Conservation (phyloP, 371 early-diverging fungal genomes). For the Dichotomocladium elegans region DNA sequence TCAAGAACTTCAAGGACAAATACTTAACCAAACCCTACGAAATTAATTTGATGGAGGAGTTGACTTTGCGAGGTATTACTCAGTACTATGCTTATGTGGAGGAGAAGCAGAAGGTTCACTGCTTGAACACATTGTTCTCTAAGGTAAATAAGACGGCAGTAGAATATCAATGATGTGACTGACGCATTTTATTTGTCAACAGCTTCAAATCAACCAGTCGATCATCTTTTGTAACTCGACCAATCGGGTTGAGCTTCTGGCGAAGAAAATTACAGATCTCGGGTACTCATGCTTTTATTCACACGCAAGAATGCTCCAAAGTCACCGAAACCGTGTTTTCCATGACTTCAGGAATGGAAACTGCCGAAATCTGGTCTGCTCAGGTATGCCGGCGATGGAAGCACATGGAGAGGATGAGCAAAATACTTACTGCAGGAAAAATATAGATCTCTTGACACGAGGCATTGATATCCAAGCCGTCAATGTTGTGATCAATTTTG, state of each 20-base stretch:
- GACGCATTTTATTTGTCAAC: too few relatives aligned
- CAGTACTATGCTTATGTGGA: conserved; percentile 99
- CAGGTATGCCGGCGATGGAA: conserved; percentile 51
- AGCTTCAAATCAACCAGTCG: conserved; percentile 98
- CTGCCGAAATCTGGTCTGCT: conserved; percentile 94
- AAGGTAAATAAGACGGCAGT: conserved; percentile 51
- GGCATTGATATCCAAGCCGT: conserved; percentile 99
- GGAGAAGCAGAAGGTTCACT: conserved; percentile 97
- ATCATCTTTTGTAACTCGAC: conserved; percentile 99
- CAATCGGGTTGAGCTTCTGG: conserved; percentile 95
- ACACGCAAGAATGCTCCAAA: conserved; percentile 97
- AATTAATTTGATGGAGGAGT: conserved; percentile 98
- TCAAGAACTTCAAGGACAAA: conserved; percentile 94
- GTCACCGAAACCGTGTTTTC: conserved; percentile 97
- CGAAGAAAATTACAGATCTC: conserved; percentile 97
- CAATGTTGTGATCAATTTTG: conserved; percentile 99
- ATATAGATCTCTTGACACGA: conserved; percentile 89
- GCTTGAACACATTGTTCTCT: conserved; percentile 95
- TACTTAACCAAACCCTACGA: conserved; percentile 93
- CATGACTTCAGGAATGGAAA: conserved; percentile 97
- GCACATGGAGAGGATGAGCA: too few relatives aligned
- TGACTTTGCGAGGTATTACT: conserved; percentile 95
- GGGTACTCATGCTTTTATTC: conserved; percentile 98
- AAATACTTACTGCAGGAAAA: background rate
- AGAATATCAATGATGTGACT: too few relatives aligned